Evolutionary conservation across 495 filamentous ascomycete species (phyloP), one percentile per base, ranked within the genome.

Genomic region (Neurospora sp.): DNA sequence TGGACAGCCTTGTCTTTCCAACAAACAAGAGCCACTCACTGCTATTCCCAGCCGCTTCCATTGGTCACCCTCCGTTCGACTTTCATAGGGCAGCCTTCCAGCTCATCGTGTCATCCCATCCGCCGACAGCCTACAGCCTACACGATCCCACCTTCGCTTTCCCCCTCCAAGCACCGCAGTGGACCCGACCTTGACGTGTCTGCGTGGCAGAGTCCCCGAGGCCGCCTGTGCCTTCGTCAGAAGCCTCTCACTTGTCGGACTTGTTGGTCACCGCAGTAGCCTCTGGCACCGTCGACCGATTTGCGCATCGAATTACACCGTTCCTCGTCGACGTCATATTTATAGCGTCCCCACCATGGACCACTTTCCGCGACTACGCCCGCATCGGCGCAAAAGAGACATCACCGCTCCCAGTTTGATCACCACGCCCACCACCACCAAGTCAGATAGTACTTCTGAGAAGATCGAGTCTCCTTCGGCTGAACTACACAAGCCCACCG

Each of bases 321-420:
- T 65, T 35, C 27, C 12, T 65, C 27, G 14, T 14, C 53, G 39
- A 68, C 39, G 70, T 27, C 70, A 27, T 44, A 42, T 37, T 27
- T 37, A 35, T 59, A 61, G 39, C 70, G 10, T 31, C 20, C 39
- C 41, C 70, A 44, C 37, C 39, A 78, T 78, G 76, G 75, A 76
- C n/a, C 76, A 73, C 70, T 75, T 78, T 47, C 75, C 76, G 69
- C 76, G 76, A 41, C 75, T 78, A 61, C 42, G 75, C 42, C 75
- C 73, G n/a, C 72, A 72, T 70, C 76, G 77, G 45, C 77, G 75
- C 72, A 79, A 73, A 68, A 77, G 76, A 71, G 73, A 79, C 8
- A 73, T 74, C 39, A 53, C 74, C 69, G 27, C 73, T 14, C 71
- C 77, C 18, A 73, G 72, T 2, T 38, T 76, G 16, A 74, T 76